Evolutionary conservation across 495 filamentous ascomycete genomes (phyloP), one percentile per base, ranked within the genome.

Genomic region (Podospora appendiculata): DNA sequence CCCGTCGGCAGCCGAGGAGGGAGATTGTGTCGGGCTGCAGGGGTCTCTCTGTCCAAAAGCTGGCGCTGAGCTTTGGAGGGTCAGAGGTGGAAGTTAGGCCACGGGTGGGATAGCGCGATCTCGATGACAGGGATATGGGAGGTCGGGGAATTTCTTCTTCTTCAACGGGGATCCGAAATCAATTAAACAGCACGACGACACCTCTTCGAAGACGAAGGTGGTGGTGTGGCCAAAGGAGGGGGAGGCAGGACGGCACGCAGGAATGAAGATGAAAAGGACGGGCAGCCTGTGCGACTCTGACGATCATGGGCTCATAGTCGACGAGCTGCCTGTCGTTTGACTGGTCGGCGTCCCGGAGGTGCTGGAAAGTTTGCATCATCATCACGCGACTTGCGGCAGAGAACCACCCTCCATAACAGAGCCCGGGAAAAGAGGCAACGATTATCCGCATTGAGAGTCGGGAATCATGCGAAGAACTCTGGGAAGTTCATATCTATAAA

Each of bases 231-330:
- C 45, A 49, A 47, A 56, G 32, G 41, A 40, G 52, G 11, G 47
- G 36, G 8, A 8, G 7, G 8, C 25, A 25, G 25, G 8, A 38
- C 36, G 13, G 36, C n/a, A n/a, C n/a, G 8, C 36, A 13, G 36
- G 8, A 38, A 2, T 2, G 25, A 5, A 25, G 2, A 25, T n/a
- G 25, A 25, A 25, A 2, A 18, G 39, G 47, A 40, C 38, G 25
- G 36, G 53, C 45, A 52, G 44, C 14, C 48, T 49, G 58, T 50
- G 54, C 51, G 60, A 63, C 58, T 59, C 51, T 67, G 62, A 63
- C 61, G 57, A 67, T 63, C 41, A 53, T 60, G 52, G 53, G 57
- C 55, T 59, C 61, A 64, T 51, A 41, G 49, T 44, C 39, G 14
- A 43, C 33, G 47, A n/a, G 40, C 46, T 51, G 25, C 55, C 17